Evolutionary conservation across 116 monocot genomes (phyloP), one percentile per base, ranked within the genome.

Genomic region (Phalaenopsis hybrid): DNA sequence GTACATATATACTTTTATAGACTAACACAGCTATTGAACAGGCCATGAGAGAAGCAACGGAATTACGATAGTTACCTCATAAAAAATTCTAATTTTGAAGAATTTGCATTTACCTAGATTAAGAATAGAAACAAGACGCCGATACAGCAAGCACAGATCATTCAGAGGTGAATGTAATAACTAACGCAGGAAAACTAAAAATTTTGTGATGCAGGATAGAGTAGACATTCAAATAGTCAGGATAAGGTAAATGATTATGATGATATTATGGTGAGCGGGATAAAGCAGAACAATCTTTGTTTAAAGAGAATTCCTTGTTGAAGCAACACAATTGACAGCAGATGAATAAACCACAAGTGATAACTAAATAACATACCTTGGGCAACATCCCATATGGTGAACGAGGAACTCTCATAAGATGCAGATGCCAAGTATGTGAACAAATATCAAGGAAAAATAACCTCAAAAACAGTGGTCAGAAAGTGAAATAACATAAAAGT

Each of bases 331-430:
- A 72, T 31, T 34, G 72, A 72, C 5, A 31, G 15, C 16, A 79
- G 49, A 81, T 43, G 20, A 33, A 77, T 55, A 21, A 55, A 16
- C 25, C 3, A 70, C n/a, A 81, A 63, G 0, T 81, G 33, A 28
- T 8, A 74, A 57, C 20, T 34, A 74, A 61, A 23, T 4, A 21
- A 81, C 7, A 75, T 93, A 99, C 99, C 99, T 91, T 93, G 95
- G 84, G 95, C 85, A 88, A 95, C 83, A 90, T 99, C 99, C 99
- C 99, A 99, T 81, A 99, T 88, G 21, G 83, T 91, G 88, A 99
- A 99, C 77, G 92, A 93, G 58, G 95, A 92, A 78, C 91, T 95
- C 77, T 86, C 84, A 81, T 25, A 87, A 59, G 95, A 93, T 34
- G 92, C 92, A 80, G 99, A 95, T 85, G 93, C 99, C 82, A 99